Conservation (phyloP, 2,329 filamentous ascomycete genomes). For the Pleomassaria siparia region DNA sequence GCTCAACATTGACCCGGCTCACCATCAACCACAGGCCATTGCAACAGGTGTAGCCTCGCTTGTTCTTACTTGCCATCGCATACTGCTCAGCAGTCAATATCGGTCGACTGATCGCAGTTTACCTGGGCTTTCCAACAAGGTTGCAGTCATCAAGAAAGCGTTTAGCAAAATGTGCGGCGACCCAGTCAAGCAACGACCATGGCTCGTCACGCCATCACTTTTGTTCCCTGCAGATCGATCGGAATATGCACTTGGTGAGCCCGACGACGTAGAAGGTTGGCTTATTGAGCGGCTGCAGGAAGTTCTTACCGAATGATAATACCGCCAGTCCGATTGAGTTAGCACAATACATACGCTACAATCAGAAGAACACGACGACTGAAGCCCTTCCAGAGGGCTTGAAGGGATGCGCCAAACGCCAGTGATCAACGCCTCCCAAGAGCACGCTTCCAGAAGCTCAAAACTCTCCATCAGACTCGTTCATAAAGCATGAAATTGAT, state of each 20-base stretch:
- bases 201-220: slow-evolving; percentile 2
- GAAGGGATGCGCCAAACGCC: not conserved
- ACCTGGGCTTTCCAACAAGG: not conserved
- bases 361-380: too few relatives aligned
- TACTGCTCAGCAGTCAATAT: not conserved
- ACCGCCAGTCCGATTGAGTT: too few relatives aligned
- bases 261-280: slow-evolving; percentile 2
- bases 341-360: too few relatives aligned
- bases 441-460: not conserved
- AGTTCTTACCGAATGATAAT: not conserved
- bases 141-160: slow-evolving; percentile 1
- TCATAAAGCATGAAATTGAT: not conserved
- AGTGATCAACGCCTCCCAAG: not conserved
- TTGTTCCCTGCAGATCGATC: not conserved
- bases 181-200: not conserved
- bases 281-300: not conserved
- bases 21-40: not conserved
- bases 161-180: slow-evolving; percentile 1
- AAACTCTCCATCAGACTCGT: not conserved
- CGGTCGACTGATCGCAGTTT: not conserved
- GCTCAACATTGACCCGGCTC: not conserved
- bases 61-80: slow-evolving; percentile 1
- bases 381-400: not conserved
- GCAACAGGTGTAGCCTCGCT: slow-evolving; percentile 2
- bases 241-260: not conserved